Percentiles rank a stretch among this genome's conserved stretches.
These are phyloP conservation scores for Hydnum rufescens DNA, from an alignment of 768 basidiomycete species.

Conservation along the genomic window DNA sequence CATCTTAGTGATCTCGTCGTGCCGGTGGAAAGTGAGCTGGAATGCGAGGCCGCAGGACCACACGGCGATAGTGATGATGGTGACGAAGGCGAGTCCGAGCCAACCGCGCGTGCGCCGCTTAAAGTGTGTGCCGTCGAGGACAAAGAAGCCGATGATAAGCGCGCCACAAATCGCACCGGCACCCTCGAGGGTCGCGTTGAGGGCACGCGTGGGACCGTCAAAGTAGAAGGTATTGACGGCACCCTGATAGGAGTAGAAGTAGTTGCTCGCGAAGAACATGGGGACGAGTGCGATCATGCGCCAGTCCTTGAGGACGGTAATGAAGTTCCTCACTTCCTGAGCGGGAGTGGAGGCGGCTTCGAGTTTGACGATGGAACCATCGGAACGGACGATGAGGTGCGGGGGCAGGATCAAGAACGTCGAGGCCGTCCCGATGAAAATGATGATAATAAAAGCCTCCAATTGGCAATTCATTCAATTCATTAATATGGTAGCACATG, in stretches of 20 bases:
- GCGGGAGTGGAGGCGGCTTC: constrained; percentile 15
- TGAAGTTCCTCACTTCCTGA: constrained; percentile 13
- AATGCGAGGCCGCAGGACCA: constrained; percentile 24
- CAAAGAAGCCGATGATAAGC: constrained; percentile 22
- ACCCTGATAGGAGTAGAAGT: constrained; percentile 28
- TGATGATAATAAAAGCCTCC: constrained; percentile 29
- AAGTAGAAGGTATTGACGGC: constrained; percentile 23
- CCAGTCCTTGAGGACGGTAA: constrained; percentile 23
- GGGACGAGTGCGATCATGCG: constrained; percentile 23
- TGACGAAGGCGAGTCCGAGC: constrained; percentile 21
- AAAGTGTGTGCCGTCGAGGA: constrained; percentile 21
- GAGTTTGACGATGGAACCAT: constrained; percentile 24
- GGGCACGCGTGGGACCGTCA: constrained; percentile 27
- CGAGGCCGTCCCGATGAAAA: constrained; percentile 23
- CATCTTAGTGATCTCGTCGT: constrained; percentile 10
- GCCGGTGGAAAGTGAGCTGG: constrained; percentile 24
- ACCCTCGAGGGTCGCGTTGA: constrained; percentile 22
- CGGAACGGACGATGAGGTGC: constrained; percentile 20
- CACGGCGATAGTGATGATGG: constrained; percentile 17
- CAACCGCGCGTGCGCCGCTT: constrained; percentile 22
- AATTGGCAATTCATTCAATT: constrained; percentile 7
- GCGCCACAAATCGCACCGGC: constrained; percentile 26
- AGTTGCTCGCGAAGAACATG: constrained; percentile 28
- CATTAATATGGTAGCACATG: constrained; percentile 1
- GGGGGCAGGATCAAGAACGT: constrained; percentile 22